A percentile compares a stretch with the other conserved stretches of the same genome.
Evolutionary conservation across 305 asterid species (phyloP).

Genomic region (Coffea humblotiana): DNA sequence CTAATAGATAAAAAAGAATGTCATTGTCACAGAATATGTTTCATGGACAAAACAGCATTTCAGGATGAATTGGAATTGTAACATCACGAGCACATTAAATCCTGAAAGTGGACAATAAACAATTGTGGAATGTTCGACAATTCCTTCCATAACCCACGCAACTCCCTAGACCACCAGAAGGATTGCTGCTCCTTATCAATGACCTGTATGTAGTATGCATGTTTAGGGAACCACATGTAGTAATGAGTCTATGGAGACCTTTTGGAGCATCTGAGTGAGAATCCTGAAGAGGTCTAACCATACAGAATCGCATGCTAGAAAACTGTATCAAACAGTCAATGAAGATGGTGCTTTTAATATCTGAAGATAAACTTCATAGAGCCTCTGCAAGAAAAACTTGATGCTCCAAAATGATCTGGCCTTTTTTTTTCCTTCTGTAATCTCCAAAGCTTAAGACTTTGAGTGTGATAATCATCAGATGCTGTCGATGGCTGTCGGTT

Average conservation of each 20-base stretch:
- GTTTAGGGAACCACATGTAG: neutral
- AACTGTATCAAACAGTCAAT: neutral
- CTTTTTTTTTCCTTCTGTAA: neutral
- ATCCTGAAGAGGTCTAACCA: neutral
- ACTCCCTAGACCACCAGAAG: neutral
- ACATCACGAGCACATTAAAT: neutral
- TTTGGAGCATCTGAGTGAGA: neutral
- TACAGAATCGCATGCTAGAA: neutral
- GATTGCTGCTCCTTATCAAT: neutral
- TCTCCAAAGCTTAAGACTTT: neutral
- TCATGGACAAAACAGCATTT: neutral
- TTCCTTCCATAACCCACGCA: neutral
- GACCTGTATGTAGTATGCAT: neutral
- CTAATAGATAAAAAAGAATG: neutral
- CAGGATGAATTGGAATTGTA: neutral
- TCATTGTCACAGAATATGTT: neutral
- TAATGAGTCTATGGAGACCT: neutral
- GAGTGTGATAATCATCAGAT: neutral
- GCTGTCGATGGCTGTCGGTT: neutral
- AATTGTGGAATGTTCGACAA: neutral
- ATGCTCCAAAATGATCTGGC: neutral
- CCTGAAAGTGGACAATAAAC: neutral
- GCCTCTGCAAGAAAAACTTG: neutral
- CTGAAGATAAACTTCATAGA: neutral
- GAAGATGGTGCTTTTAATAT: neutral